Base-by-base conservation (phyloP, 805 yeast species). In the Saccharomycopsis babjevae region DNA sequence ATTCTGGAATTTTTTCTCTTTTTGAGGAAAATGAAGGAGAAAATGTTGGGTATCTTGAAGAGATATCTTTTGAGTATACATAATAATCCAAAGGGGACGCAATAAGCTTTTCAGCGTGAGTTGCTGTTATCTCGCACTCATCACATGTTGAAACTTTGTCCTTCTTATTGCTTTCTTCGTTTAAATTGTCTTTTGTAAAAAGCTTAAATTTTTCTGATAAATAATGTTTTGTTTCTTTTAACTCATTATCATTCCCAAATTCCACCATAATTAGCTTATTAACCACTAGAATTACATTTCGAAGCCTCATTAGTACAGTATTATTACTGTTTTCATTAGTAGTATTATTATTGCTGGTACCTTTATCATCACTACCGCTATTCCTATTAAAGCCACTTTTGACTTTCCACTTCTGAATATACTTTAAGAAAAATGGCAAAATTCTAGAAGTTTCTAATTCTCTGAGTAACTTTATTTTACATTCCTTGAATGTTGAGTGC, bases 31-130 rank as follows among this genome's bases (percentile, higher is more conserved):
- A 72, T 0, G 85, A 84, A 15, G 87, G 82, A 5, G 74, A 68
- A 64, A 76, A 85, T 4, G 88, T 74, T 0, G 99, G 97, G 69
- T 84, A 93, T 63, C 96, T 79, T 11, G 89, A 80, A 3, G 77
- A 71, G 2, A 92, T 70, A 62, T 89, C 96, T 58, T 88, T 88
- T 63, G 90, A 77, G 68, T 88, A 91, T 6, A 88, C 83, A 67
- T 83, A 85, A 69, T 89, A 93, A 65, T 92, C 96, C n/a, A 89
- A 72, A 0, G 97, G 96, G 0, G 96, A 84, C 10, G 92, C 85
- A 0, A 77, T 72, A 57, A 79, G 73, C 57, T 68, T 70, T 56
- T 67, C 70, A 46, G 57, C 66, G 54, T 64, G 52, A 72, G 66
- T 38, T 16, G 10, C 34, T 28, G 11, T 50, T 18, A 32, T 54